Percentiles rank a stretch among this genome's conserved stretches.
These are phyloP conservation scores for Arxiozyma heterogenica DNA, from an alignment of 1,139 yeast genomes.

Conservation along the genomic window DNA sequence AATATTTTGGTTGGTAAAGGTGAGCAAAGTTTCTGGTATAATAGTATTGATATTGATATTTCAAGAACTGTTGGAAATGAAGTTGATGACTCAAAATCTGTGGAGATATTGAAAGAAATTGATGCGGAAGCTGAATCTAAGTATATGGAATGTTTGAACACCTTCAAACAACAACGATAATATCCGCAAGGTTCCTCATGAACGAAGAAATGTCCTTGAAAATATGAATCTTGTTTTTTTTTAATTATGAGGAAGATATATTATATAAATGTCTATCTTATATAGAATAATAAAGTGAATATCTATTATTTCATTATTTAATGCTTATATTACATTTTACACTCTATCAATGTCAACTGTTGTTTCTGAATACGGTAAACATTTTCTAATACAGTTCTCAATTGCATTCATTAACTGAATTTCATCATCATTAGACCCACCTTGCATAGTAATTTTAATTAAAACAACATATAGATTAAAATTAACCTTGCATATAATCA, in stretches of 20 bases:
- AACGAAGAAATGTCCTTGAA: too few species aligned
- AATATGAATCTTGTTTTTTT: neutral
- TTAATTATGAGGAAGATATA: neutral
- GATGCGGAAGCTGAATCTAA: conserved; percentile 29
- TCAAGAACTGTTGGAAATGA: conserved; percentile 27
- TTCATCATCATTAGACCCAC: conserved; percentile 67
- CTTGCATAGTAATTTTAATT: conserved; percentile 46
- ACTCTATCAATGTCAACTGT: conserved; percentile 49
- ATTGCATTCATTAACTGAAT: conserved; percentile 46
- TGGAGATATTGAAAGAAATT: conserved; percentile 2
- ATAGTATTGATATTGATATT: conserved; percentile 38
- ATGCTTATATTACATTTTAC: conserved; percentile 19
- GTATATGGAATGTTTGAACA: conserved; percentile 39
- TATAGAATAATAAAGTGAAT: neutral
- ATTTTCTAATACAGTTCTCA: conserved; percentile 37
- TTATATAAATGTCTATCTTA: neutral
- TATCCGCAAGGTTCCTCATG: neutral
- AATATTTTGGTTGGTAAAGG: conserved; percentile 66
- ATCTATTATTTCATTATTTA: neutral
- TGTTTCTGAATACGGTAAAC: conserved; percentile 38
- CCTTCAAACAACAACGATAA: conserved; percentile 35
- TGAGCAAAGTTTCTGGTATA: conserved; percentile 58
- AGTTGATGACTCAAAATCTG: neutral
- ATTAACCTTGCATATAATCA: conserved; percentile 54
- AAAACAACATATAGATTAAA: conserved; percentile 51